Base-by-base conservation (phyloP, 192 early-diverging fungal genomes). In the Umbelopsis isabellina region DNA sequence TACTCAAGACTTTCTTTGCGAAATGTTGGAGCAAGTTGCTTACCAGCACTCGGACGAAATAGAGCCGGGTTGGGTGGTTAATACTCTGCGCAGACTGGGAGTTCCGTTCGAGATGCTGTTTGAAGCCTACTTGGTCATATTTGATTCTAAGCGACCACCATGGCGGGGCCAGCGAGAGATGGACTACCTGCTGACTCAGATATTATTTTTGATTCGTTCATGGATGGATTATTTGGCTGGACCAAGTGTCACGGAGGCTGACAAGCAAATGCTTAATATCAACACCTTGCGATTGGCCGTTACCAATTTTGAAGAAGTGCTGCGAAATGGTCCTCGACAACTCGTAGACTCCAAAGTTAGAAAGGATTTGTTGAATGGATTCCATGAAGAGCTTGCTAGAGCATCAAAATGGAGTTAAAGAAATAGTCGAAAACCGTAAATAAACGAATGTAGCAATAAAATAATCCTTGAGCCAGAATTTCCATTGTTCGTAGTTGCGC, bases 151-250 rank as follows among this genome's bases (percentile, higher is more conserved):
- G 55, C 25, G 30, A 35, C 55, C 55, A 25, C 23, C 55, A 35
- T 61, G 55, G 55, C 55, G 55, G 18, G 55, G 55, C 13, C 55
- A 61, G 55, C 55, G 33, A 16, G 55, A 61, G 33, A 61, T 61
- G 25, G 55, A 61, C 55, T 61, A 61, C 55, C 33, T 61, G 55
- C 55, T 61, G 25, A 61, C 55, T 30, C 55, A 61, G 30, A 61
- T 61, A 61, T 35, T 61, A 61, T 61, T 33, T 61, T 25, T 61
- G 27, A 61, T 35, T 27, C 55, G 55, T 35, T 35, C 55, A 25
- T 61, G 55, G 55, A 33, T 61, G 15, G 55, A 61, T 61, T 61
- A 61, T 61, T 61, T 61, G 55, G 55, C 55, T 61, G 55, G 55
- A 61, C 55, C 55, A 61, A 61, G 55, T 61, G 55, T 61, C 55